Base-by-base conservation (phyloP, 257 asterid species). In the Nicotiana sylvestris region DNA sequence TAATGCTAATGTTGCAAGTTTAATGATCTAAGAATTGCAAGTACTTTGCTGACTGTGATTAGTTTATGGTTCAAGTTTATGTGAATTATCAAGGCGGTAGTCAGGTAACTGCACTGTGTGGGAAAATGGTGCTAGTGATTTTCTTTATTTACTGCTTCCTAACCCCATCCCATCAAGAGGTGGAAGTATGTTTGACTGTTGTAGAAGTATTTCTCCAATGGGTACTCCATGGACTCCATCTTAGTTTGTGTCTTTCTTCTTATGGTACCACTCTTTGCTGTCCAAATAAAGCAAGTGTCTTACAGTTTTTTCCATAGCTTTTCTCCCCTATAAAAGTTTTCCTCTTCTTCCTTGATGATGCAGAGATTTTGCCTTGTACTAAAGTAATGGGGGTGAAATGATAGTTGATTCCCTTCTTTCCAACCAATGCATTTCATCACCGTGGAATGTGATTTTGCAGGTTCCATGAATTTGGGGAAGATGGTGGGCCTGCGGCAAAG, bases 401-500 rank as follows among this genome's bases (percentile, higher is more conserved):
- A 21, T 21, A 21, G 79, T 6, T 68, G 56, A 68, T 37, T 68
- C n/a, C 30, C 77, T 68, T 68, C 77, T 35, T 67, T 17, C 30
- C 17, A 37, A 17, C 1, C 18, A 18, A 18, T 35, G 56, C 53
- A 11, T 68, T 68, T 18, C 56, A 66, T 67, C 53, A 33, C 5
- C 8, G 9, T n/a, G 7, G 12, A 7, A 74, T 74, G 62, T 39
- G 35, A 70, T 72, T 43, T 80, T 81, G 32, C 74, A 96, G 99
- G 98, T 94, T 90, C 88, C 87, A 88, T 74, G 98, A 94, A 78
- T 91, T 94, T 85, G 98, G 98, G 70, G 93, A 88, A 15, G 93
- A 93, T 82, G 98, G 98, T 81, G 99, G 99, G 11, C 92, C 97
- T 15, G 95, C 98, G 69, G 97, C 94, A 66, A 87, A 90, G 88